Conservation (phyloP, 2,329 filamentous ascomycete genomes). For the Clonostachys chloroleuca region DNA sequence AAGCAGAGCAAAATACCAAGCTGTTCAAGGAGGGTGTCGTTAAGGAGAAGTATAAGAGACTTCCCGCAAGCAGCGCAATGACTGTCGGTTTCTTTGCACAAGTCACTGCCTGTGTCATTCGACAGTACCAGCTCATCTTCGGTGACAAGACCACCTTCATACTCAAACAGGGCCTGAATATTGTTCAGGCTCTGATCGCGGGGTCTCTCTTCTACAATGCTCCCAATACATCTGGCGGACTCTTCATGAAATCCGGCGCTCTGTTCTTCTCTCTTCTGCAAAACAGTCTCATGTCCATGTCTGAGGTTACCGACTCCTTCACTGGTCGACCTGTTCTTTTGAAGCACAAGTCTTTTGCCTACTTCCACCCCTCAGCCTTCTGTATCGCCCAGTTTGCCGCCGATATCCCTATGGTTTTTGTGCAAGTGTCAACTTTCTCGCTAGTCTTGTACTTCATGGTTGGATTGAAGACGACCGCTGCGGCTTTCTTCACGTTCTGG, state of each 20-base stretch:
- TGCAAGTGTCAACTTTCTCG: slow-evolving; percentile 54
- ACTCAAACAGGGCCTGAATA: slow-evolving; percentile 55
- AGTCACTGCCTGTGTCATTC: slow-evolving; percentile 47
- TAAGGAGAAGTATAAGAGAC: slow-evolving; percentile 47
- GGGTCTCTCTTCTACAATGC: slow-evolving; percentile 67
- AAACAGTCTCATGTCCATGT: slow-evolving; percentile 58
- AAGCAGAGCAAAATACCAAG: slow-evolving; percentile 41
- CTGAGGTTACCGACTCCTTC: slow-evolving; percentile 62
- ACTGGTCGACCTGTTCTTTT: slow-evolving; percentile 52
- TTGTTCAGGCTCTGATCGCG: slow-evolving; percentile 56
- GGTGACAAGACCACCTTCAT: slow-evolving; percentile 61
- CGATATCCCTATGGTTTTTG: slow-evolving; percentile 49
- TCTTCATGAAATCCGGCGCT: slow-evolving; percentile 61
- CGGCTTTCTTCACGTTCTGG: slow-evolving; percentile 60
- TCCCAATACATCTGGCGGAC: slow-evolving; percentile 47
- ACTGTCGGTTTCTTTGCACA: slow-evolving; percentile 52
- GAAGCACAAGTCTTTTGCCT: slow-evolving; percentile 54
- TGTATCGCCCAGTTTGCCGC: slow-evolving; percentile 51
- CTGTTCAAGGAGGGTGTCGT: slow-evolving; percentile 49
- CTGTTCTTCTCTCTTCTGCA: slow-evolving; percentile 62
- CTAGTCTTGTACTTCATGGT: slow-evolving; percentile 62
- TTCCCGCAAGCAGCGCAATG: slow-evolving; percentile 49
- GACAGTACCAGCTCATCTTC: slow-evolving; percentile 63
- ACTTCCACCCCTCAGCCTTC: slow-evolving; percentile 54
- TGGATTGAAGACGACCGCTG: slow-evolving; percentile 44